These are phyloP conservation scores for Lasiodiplodia theobromae DNA, from an alignment of 2,329 filamentous ascomycete genomes.

Conservation along the genomic window DNA sequence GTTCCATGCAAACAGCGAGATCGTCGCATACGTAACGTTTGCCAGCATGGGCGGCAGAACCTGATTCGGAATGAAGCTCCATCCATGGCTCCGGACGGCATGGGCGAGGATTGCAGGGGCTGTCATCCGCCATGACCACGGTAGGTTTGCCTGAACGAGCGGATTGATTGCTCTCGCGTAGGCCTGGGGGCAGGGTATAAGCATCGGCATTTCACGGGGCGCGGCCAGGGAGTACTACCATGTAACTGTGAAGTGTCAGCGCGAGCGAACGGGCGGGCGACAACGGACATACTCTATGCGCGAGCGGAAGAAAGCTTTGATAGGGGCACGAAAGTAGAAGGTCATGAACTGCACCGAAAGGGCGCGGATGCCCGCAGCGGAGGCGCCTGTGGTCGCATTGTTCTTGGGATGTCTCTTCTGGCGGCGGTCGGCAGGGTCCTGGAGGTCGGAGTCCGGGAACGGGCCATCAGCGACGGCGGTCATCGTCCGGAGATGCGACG, in stretches of 20 bases:
- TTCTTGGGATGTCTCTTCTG: constrained; percentile 57
- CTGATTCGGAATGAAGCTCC: constrained; percentile 76
- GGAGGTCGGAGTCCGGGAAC: constrained; percentile 24
- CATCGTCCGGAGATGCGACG: constrained; percentile 44
- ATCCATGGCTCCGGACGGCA: constrained; percentile 73
- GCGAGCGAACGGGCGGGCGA: background rate
- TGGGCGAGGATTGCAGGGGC: constrained; percentile 74
- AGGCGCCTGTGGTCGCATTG: constrained; percentile 75
- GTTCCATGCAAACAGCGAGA: constrained; percentile 29
- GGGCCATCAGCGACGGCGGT: constrained; percentile 44
- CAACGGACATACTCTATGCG: constrained; percentile 76
- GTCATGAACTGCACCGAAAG: constrained; percentile 76
- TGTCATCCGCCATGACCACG: constrained; percentile 69
- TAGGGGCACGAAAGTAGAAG: constrained; percentile 90
- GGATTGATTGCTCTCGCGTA: constrained; percentile 70
- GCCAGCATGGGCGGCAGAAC: constrained; percentile 78
- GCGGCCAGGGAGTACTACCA: constrained; percentile 48
- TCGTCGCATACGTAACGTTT: constrained; percentile 64
- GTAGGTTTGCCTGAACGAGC: constrained; percentile 53
- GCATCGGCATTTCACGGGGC: background rate
- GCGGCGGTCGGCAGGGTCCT: constrained; percentile 25
- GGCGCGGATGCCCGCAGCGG: constrained; percentile 83
- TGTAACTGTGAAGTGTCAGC: constrained; percentile 52
- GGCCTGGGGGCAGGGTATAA: constrained; percentile 51
- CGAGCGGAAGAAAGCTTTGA: constrained; percentile 91